Conservation (phyloP, 2,329 filamentous ascomycete species). For the Fusarium torreyae region DNA sequence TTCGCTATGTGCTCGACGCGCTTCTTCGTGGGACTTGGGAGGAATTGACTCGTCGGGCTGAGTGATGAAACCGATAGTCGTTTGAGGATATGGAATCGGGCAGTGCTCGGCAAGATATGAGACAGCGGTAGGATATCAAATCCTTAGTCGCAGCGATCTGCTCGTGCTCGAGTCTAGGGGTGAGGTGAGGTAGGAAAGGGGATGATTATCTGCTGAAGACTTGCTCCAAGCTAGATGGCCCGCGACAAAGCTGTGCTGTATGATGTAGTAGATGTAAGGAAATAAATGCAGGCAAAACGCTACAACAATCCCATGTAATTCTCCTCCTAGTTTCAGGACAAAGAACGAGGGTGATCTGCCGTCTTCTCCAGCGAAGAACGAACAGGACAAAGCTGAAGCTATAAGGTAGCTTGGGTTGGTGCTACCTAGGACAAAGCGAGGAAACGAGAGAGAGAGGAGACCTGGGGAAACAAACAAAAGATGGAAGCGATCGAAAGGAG, state of each 20-base stretch:
- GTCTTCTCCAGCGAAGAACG: constrained; percentile 42
- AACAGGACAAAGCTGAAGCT: constrained; percentile 26
- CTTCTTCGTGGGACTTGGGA: constrained; percentile 22
- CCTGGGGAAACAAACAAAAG: constrained; percentile 39
- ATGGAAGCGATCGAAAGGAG: constrained; percentile 29
- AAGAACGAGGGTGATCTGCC: constrained; percentile 46
- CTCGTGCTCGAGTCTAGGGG: constrained; percentile 21
- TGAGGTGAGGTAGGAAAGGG: constrained; percentile 24
- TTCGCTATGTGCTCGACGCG: constrained; percentile 25
- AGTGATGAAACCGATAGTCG: constrained; percentile 42
- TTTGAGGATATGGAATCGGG: constrained; percentile 27
- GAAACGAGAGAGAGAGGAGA: constrained; percentile 37
- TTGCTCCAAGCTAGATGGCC: constrained; percentile 47
- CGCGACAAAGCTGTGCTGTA: constrained; percentile 39
- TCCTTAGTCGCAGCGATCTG: constrained; percentile 38
- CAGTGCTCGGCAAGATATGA: constrained; percentile 33
- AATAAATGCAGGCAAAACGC: constrained; percentile 40
- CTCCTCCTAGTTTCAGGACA: constrained; percentile 25
- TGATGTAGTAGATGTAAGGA: constrained; percentile 42
- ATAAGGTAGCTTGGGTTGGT: constrained; percentile 1
- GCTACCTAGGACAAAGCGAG: constrained; percentile 29
- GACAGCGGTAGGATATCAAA: constrained; percentile 49
- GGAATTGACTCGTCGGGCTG: constrained; percentile 30
- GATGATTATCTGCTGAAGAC: constrained; percentile 38
- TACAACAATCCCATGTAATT: constrained; percentile 29